Conservation (phyloP, 164 flowering plant genomes). For the Hamamelis virginiana region DNA sequence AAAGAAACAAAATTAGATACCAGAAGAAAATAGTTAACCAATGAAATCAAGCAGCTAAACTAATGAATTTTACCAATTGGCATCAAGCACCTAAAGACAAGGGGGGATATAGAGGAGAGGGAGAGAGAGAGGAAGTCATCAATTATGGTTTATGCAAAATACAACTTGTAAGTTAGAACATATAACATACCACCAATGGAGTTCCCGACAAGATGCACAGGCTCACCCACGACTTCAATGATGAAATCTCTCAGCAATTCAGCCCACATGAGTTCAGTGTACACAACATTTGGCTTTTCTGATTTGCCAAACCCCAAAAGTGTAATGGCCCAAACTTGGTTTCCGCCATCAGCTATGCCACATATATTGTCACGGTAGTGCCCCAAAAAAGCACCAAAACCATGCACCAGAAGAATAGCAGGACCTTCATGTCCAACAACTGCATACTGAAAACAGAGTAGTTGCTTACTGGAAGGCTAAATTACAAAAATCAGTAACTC, state of each 20-base stretch:
- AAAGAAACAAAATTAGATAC: constrained; percentile 7
- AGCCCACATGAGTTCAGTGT: constrained; percentile 86
- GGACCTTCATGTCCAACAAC: constrained; percentile 78
- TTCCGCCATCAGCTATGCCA: constrained; percentile 52
- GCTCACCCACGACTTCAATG: constrained; percentile 76
- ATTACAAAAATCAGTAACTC: neutral
- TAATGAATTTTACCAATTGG: neutral
- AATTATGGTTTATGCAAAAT: neutral
- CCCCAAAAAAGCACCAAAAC: constrained; percentile 90
- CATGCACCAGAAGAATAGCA: constrained; percentile 80
- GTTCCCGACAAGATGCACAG: constrained; percentile 82
- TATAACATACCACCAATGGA: constrained; percentile 75
- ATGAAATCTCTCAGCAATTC: constrained; percentile 82
- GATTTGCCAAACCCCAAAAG: constrained; percentile 84
- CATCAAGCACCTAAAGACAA: neutral
- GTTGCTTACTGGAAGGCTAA: constrained; percentile 4
- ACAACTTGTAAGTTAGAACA: neutral
- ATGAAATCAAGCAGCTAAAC: neutral
- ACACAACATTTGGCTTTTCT: constrained; percentile 82
- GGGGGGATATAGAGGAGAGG: neutral
- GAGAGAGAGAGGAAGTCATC: neutral
- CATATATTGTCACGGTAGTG: constrained; percentile 74
- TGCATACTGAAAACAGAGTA: constrained; percentile 57
- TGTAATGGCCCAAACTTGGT: constrained; percentile 80
- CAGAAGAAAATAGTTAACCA: neutral